Evolutionary conservation across 257 asterid genomes (phyloP), one percentile per base, ranked within the genome.

Genomic region (Petrea volubilis): DNA sequence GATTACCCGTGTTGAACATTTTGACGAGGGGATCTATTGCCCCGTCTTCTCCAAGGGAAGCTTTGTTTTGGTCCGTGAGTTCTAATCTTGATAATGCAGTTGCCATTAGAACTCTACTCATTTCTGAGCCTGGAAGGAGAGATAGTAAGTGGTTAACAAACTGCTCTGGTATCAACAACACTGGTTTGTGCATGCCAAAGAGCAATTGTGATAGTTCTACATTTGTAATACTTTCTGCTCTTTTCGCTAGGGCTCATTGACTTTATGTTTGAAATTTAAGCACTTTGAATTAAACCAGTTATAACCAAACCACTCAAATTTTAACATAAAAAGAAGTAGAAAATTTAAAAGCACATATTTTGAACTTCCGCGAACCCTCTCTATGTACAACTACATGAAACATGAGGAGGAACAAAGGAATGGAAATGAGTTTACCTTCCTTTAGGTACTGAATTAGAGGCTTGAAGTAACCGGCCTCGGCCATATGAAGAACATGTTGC

Each of bases 391-490:
- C 41, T 25, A 40, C 5, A 23, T 9, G 31, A 15, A 40, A 11
- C 24, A 36, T 34, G 24, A n/a, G 7, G 47, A 67, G 18, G 1
- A n/a, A 7, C 38, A 3, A 2, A 3, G 38, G 38, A 33, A 33
- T 33, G 43, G 43, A 38, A 38, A 38, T 17, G 12, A 17, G 8
- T 14, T 9, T 72, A 90, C 98, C 98, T 82, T 89, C 80, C 67
- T 79, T 85, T 27, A 91, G 83, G 82, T 85, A 84, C 55, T 77
- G 86, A 60, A 91, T 80, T 15, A 91, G 78, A 56, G 98, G 98
- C 81, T 78, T 87, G 84, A 91, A 94, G 68, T 87, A 94, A 55
- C 96, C 96, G 28, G 98, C 98, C 75, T 91, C 98, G 11, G 98
- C 97, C 94, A 94, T 94, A 77, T 94, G 88, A 67, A 91, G 92